A percentile compares a stretch with the other conserved stretches of the same genome.
These are phyloP conservation scores for Fraxinus platypoda DNA, from an alignment of 305 asterid species.

Conservation along the genomic window DNA sequence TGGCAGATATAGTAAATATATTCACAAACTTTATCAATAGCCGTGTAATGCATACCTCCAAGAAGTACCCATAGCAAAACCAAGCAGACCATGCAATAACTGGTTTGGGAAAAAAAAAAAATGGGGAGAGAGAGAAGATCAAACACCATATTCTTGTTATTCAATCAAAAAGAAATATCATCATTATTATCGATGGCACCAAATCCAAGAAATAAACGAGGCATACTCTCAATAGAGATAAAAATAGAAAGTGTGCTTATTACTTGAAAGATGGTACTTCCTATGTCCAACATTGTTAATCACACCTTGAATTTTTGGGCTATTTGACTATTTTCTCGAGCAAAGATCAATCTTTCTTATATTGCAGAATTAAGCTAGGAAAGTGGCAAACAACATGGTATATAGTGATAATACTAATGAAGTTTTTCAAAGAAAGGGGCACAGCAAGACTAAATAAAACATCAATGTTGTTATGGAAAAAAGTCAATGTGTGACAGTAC, in stretches of 20 bases:
- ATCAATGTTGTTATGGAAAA: background rate
- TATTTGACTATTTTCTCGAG: background rate
- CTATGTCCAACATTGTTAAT: background rate
- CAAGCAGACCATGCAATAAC: conserved; percentile 90
- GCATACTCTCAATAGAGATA: background rate
- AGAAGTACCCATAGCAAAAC: conserved; percentile 80
- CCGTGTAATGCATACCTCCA: conserved; percentile 77
- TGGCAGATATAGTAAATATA: conserved; percentile 12
- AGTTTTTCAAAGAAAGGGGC: background rate
- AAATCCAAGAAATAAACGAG: background rate
- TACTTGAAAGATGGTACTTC: background rate
- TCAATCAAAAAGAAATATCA: background rate
- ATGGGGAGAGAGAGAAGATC: background rate
- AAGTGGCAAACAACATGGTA: background rate
- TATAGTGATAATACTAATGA: background rate
- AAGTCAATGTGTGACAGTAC: background rate
- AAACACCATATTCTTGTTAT: background rate
- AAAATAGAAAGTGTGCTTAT: background rate
- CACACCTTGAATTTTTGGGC: background rate
- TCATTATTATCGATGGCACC: background rate
- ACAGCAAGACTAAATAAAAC: background rate
- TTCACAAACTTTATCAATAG: background rate
- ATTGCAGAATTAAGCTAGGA: background rate
- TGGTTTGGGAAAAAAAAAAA: conserved; percentile 24
- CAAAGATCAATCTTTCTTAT: background rate